Conservation (phyloP, 2,329 filamentous ascomycete species). For the Cytospora piceicola region DNA sequence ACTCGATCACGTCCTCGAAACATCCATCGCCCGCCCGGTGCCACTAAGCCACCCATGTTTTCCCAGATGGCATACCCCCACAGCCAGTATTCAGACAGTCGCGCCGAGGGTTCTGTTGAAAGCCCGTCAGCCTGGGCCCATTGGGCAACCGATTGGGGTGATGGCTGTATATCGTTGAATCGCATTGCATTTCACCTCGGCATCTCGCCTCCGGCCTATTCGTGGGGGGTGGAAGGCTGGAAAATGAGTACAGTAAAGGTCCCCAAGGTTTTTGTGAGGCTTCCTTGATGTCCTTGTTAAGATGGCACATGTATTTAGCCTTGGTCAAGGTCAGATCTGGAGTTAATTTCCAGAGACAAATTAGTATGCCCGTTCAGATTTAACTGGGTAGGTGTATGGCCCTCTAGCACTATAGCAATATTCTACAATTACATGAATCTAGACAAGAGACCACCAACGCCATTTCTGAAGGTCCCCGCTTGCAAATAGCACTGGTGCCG, state of each 20-base stretch:
- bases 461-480: background rate
- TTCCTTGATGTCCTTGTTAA: background rate
- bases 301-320: background rate
- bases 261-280: background rate
- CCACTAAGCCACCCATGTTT: too few relatives aligned
- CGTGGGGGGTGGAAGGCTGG: background rate
- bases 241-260: background rate
- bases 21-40: too few relatives aligned
- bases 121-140: too few relatives aligned
- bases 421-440: background rate
- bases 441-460: constrained; percentile 1
- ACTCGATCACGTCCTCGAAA: too few relatives aligned
- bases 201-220: background rate
- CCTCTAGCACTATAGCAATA: background rate
- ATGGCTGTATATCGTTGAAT: background rate
- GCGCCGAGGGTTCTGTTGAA: too few relatives aligned
- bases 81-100: too few relatives aligned
- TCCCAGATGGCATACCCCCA: too few relatives aligned
- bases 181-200: background rate
- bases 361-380: background rate
- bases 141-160: background rate
- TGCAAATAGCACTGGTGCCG: background rate
- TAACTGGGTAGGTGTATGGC: background rate
- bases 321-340: background rate
- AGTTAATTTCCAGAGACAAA: too few relatives aligned